Evolutionary conservation across 2,329 filamentous ascomycete genomes (phyloP).

Genomic region (Clonostachys sp.): DNA sequence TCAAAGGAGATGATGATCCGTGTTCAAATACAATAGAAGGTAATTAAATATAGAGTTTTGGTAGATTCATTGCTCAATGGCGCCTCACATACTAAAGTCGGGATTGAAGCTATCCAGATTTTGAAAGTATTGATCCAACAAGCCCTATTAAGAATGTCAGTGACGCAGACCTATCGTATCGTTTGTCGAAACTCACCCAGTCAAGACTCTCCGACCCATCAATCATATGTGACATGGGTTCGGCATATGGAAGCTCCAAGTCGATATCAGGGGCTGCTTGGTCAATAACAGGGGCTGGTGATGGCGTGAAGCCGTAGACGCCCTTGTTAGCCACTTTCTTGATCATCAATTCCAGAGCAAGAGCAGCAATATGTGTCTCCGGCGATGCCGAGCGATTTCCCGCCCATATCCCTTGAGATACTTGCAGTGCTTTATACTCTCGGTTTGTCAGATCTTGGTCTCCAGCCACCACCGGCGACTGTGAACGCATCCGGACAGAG

Average conservation of each 20-base stretch:
- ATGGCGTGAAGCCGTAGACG: not conserved
- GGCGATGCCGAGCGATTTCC: conserved; percentile 3
- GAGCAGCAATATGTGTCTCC: conserved; percentile 10
- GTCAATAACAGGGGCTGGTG: fast-evolving
- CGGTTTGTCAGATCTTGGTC: not conserved
- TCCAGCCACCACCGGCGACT: not conserved
- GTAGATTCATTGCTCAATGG: too few relatives aligned
- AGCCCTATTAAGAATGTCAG: not conserved
- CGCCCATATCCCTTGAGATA: conserved; percentile 12
- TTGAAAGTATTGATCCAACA: conserved; percentile 7
- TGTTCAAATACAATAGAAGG: too few relatives aligned
- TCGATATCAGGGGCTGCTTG: not conserved
- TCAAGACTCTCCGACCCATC: conserved; percentile 9
- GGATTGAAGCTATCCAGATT: too few relatives aligned
- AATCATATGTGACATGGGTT: conserved; percentile 2
- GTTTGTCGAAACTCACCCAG: conserved; percentile 10
- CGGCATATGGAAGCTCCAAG: not conserved
- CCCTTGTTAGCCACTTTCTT: conserved; percentile 4
- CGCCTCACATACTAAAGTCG: too few relatives aligned
- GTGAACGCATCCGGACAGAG: conserved; percentile 11
- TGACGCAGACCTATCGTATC: too few relatives aligned
- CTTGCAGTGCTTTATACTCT: conserved; percentile 8
- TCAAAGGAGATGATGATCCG: too few relatives aligned
- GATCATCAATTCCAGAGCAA: conserved; percentile 11
- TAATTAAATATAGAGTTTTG: too few relatives aligned